Evolutionary conservation across 192 early-diverging fungal species (phyloP), one percentile per base, ranked within the genome.

Genomic region (Fimicolochytrium jonesii): DNA sequence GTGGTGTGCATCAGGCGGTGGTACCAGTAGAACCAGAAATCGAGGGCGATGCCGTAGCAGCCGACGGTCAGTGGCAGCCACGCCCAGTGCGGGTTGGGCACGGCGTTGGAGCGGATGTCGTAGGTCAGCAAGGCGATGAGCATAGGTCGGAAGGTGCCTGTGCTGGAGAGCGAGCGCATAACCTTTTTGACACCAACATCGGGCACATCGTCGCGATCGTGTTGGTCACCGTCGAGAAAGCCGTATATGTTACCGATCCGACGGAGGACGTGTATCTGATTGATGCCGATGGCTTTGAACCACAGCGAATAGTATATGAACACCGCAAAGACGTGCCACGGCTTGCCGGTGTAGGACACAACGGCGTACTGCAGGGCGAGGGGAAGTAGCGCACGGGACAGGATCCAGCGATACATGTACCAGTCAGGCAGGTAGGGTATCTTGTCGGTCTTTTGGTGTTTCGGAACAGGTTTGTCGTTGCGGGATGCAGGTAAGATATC

Each of bases 11-110:
- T 55, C 33, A 13, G 33, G 33, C 53, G 53, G 26, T 55, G 53
- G 53, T 55, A 55, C 53, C 31, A 33, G 53, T 55, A 55, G 36
- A 55, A 55, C 53, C 53, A 55, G 18, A 55, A 55, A 26, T 55
- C 53, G 33, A 55, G 53, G 17, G 36, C 35, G n/a, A 55, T 25
- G 31, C 53, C 53, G 34, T 55, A 36, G n/a, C 33, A 25, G 7
- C 53, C 53, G 32, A 55, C 36, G 18, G 53, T 55, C n/a, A 55
- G 32, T 10, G 53, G 53, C 9, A 55, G 53, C n/a, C 26, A 37
- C n/a, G 26, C n/a, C 53, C 53, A 55, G 26, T 55, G 53, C 13
- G 53, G 53, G 36, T 25, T 22, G 4, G 53, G 53, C 11, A 55
- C 33, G 6, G 18, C 18, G 35, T 10, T n/a, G 3, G 17, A 15